phyloP scores from a whole-genome alignment of 2,329 filamentous ascomycete species.

The Fusarium brachygibbosum region DNA sequence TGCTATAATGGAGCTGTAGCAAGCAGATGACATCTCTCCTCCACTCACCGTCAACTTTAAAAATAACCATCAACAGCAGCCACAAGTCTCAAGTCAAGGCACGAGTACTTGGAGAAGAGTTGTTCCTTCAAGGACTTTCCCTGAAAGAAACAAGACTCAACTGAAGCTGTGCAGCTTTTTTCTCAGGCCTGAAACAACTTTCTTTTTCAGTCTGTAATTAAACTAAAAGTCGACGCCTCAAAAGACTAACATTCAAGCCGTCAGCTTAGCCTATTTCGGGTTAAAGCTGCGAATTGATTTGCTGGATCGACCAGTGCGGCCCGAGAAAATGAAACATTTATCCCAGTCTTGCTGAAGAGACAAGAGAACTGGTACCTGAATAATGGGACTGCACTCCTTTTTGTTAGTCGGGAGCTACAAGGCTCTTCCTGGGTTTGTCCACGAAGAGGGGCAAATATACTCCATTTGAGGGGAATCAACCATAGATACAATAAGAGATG shows the following conservation, averaged over 20 bases:
- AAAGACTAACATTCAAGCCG: background rate
- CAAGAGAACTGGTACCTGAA: background rate
- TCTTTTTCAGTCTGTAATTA: slow-evolving; percentile 6
- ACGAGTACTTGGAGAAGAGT: no score
- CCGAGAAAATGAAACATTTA: slow-evolving; percentile 30
- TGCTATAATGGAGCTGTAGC: background rate
- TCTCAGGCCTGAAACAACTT: slow-evolving; percentile 26
- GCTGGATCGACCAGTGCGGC: slow-evolving; percentile 13
- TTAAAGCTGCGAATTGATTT: slow-evolving; percentile 15
- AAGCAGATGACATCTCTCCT: background rate
- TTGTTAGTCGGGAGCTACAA: background rate
- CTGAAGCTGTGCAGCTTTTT: slow-evolving; percentile 3
- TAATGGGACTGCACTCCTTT: background rate
- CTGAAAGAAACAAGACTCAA: background rate
- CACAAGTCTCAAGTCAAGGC: no score
- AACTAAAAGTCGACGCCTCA: slow-evolving; percentile 33
- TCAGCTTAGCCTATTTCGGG: background rate
- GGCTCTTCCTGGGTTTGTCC: background rate
- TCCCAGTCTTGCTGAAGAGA: background rate
- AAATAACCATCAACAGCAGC: background rate
- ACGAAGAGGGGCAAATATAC: background rate
- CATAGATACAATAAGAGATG: no score
- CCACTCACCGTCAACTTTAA: background rate
- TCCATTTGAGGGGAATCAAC: no score
- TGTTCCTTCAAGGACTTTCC: slow-evolving; percentile 15